Percentiles rank a stretch among this genome's conserved stretches.
Evolutionary conservation across 75 land plant genomes (phyloP).

Genomic region (Pinus tabuliformis): DNA sequence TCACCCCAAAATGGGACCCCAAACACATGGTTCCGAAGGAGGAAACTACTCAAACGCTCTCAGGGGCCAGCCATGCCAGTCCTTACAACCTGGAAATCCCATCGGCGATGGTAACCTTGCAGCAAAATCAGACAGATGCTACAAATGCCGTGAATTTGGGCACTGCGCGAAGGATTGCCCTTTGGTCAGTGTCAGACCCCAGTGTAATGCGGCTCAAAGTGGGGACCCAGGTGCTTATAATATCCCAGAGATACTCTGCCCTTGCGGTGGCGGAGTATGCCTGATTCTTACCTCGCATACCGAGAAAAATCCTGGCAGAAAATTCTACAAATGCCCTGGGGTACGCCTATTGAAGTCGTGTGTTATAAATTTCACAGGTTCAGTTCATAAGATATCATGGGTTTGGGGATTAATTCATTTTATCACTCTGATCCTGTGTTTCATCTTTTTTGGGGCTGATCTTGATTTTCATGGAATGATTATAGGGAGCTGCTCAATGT

Average conservation of each 20-base stretch:
- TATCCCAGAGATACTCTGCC: constrained; percentile 15
- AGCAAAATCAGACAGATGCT: constrained; percentile 15
- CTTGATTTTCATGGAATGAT: neutral
- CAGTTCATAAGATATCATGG: neutral
- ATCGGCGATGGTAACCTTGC: neutral
- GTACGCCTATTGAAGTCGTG: no score
- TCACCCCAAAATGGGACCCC: constrained; percentile 23
- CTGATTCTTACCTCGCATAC: constrained; percentile 21
- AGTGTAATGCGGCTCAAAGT: neutral
- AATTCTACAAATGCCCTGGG: constrained; percentile 35
- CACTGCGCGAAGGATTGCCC: constrained; percentile 40
- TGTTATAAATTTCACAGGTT: neutral
- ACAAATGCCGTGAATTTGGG: constrained; percentile 20
- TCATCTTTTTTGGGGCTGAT: no score
- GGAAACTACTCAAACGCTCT: no score
- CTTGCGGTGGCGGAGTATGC: constrained; percentile 38
- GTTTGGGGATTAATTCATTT: no score
- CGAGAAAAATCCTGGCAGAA: constrained; percentile 21
- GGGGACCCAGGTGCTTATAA: neutral
- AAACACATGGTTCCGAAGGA: neutral
- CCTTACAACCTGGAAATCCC: no score
- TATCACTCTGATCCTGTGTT: no score
- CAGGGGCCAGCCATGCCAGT: no score
- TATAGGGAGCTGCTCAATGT: neutral
- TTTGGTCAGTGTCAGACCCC: neutral